These are phyloP conservation scores for Erigeron canadensis DNA, from an alignment of 129 eudicot species.

Conservation along the genomic window DNA sequence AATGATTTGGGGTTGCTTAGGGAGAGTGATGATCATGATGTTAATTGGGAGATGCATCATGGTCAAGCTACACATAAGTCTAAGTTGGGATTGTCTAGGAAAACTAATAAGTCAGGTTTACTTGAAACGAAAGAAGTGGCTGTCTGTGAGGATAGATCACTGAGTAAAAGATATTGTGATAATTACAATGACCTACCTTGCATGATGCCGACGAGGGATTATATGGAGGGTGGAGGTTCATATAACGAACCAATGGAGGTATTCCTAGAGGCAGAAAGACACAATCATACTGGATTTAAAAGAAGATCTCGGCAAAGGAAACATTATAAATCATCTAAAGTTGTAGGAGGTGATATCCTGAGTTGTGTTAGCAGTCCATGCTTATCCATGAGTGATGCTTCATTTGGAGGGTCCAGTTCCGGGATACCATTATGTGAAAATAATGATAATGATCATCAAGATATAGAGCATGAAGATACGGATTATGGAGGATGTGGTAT, in stretches of 20 bases:
- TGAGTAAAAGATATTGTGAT: slow-evolving; percentile 38
- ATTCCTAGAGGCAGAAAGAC: slow-evolving; percentile 36
- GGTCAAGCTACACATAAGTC: slow-evolving; percentile 36
- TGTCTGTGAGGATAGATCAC: slow-evolving; percentile 36
- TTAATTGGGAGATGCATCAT: slow-evolving; percentile 37
- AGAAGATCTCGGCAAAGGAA: slow-evolving; percentile 34
- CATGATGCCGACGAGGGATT: slow-evolving; percentile 49
- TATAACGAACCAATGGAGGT: slow-evolving; percentile 59
- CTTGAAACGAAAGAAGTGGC: slow-evolving; percentile 26
- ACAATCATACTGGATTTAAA: slow-evolving; percentile 33
- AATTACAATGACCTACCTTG: slow-evolving; percentile 43
- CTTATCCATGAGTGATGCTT: slow-evolving; percentile 47
- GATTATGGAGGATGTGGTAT: slow-evolving; percentile 64
- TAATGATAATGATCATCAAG: slow-evolving; percentile 46
- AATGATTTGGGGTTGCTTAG: slow-evolving; percentile 36
- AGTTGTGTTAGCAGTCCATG: slow-evolving; percentile 69
- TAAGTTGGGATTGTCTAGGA: slow-evolving; percentile 24
- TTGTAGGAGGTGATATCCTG: slow-evolving; percentile 55
- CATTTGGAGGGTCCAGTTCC: slow-evolving; percentile 45
- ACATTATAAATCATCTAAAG: slow-evolving; percentile 38
- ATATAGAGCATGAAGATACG: slow-evolving; percentile 41
- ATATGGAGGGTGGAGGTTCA: slow-evolving; percentile 52
- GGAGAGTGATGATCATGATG: slow-evolving; percentile 34
- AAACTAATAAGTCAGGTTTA: slow-evolving; percentile 31
- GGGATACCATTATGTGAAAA: slow-evolving; percentile 44